Base-by-base conservation (phyloP, 2,329 filamentous ascomycete genomes). In the Xylaria sp. region DNA sequence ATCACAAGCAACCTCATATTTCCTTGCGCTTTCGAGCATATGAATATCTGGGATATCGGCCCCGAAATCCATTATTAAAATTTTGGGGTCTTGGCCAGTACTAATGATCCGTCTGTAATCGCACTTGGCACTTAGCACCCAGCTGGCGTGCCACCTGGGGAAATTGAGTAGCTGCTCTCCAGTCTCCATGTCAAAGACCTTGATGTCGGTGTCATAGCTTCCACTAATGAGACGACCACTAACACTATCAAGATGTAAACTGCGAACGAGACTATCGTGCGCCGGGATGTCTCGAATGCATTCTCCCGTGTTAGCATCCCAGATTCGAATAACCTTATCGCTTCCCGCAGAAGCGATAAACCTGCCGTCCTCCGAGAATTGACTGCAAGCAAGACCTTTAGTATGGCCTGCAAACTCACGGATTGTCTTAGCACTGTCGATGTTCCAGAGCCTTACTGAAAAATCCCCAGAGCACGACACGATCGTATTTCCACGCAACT, bases 381-480 rank as follows among this genome's bases (percentile, higher is more conserved):
- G 96, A 63, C 96, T 94, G 80, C 96, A 98, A 2, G 96, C 96
- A 39, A 99, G 88, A 8, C 96, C 96, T 78, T 97, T 94, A 79
- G 94, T 96, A 80, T 97, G 94, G 64, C 93, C 94, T 6, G 88
- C 84, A 78, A 99, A 97, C 80, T 98, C 94, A 77, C 94, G 94
- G 78, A 98, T 92, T 75, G 93, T 93, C 76, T 92, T 90, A 63
- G 94, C 94, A 48, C 92, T 94, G 75, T 94, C 90, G 67, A 98
- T 91, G 79, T 98, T 97, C 96, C 96, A 99, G 67, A 99, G 86
- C 83, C 97, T 97, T 71, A 97, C 94, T 60, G 92, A 88, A 75
- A 96, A 96, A 80, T 99, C 96, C 65, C 96, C 96, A 64, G 92
- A 96, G 78, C 96, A 97, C 57, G 93, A 97, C 36, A 98, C 94